phyloP scores from a whole-genome alignment of 139 green algal genomes.

The Tetradesmus lagerheimii region DNA sequence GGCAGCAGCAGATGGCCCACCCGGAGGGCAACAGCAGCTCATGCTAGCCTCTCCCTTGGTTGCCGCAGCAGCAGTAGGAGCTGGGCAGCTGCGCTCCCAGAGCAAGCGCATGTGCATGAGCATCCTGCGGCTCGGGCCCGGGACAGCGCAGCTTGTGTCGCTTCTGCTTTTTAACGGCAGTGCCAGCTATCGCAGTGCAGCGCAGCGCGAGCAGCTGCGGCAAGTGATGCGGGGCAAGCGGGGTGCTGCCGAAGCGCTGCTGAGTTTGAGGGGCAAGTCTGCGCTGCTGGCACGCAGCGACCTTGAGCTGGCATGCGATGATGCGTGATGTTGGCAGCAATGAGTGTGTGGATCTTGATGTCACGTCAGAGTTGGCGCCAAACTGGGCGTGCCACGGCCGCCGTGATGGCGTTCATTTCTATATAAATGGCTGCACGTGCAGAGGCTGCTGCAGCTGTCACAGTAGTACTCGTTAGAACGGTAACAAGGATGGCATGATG shows the following conservation, averaged over 20 bases:
- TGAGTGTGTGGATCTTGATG: too few relatives aligned
- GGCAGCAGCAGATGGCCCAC: background rate
- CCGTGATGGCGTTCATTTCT: too few relatives aligned
- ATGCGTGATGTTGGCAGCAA: too few relatives aligned
- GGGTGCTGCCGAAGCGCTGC: background rate
- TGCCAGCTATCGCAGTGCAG: background rate
- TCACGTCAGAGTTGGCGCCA: too few relatives aligned
- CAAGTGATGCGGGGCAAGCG: background rate
- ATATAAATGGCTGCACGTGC: too few relatives aligned
- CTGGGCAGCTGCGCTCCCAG: too few relatives aligned
- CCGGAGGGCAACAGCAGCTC: background rate
- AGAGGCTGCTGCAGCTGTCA: too few relatives aligned
- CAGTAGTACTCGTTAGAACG: too few relatives aligned
- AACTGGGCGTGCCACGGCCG: too few relatives aligned
- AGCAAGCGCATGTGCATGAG: too few relatives aligned
- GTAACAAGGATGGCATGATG: too few relatives aligned
- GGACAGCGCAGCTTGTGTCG: background rate
- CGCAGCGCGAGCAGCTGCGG: background rate
- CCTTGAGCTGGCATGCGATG: conserved; percentile 57
- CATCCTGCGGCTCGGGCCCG: too few relatives aligned
- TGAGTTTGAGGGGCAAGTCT: conserved; percentile 44
- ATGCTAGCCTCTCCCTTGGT: background rate
- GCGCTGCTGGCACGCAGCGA: conserved; percentile 53
- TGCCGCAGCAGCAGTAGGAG: background rate
- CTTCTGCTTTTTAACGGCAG: background rate